Base-by-base conservation (phyloP, 495 filamentous ascomycete species). In the Podospora anserina region DNA sequence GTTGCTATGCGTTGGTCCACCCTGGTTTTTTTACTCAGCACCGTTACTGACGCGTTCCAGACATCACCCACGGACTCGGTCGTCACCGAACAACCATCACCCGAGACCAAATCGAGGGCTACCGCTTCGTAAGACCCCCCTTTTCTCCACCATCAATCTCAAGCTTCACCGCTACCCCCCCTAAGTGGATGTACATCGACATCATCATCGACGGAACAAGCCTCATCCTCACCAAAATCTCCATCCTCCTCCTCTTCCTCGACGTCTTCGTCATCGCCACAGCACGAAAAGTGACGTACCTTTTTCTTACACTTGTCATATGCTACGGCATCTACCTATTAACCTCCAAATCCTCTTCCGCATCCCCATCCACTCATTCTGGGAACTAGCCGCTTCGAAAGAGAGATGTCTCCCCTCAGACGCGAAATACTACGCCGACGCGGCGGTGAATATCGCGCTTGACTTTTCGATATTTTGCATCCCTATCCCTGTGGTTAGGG, bases 381-480 rank as follows among this genome's bases (percentile, higher is more conserved):
- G 73, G 71, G 64, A 71, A 19, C n/a, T 34, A 2, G 32, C 28
- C 3, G 9, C 66, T 2, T 11, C 70, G 54, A 27, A 74, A 69
- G 1, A 19, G 4, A 57, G 1, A 5, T 68, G 65, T 28, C 54
- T 66, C 61, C n/a, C 39, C 16, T 11, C 19, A 4, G 16, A 32
- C 1, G 2, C 27, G 1, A 61, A 65, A 15, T 68, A 61, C 20
- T 63, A 56, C 57, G 67, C 58, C 20, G 69, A 71, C 15, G 59
- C 68, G 44, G 65, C 53, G 6, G 13, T 76, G 23, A 69, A 74
- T 44, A 67, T 78, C 60, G 61, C 60, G 5, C 67, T 75, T 16
- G 74, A 80, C 56, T 61, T 78, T n/a, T 28, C 71, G 20, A 72
- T 78, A 15, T 78, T 78, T 57, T 16, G 66, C 26, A 68, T 80